Base-by-base conservation (phyloP, 192 early-diverging fungal species). In the Coemansia sp. region DNA sequence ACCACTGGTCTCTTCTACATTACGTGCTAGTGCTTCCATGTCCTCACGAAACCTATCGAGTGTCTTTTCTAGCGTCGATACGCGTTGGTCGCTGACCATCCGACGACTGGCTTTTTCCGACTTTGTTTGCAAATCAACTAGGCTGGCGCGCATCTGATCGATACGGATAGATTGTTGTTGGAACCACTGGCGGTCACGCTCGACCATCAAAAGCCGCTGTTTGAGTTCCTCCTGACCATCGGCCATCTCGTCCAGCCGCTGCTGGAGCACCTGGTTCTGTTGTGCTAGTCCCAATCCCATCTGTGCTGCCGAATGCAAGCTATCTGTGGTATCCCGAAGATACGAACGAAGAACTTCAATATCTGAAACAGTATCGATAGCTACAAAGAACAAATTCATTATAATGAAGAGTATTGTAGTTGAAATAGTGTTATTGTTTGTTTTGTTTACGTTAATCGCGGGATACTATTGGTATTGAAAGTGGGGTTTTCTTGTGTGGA, bases 161-260 rank as follows among this genome's bases (percentile, higher is more conserved):
- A 82, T 62, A 3, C 74, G 67, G 17, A 82, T 40, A 5, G 75
- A 82, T 61, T 82, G 74, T 50, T 82, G 71, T 42, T 82, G 80
- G 66, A 76, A 71, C 71, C 80, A 73, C 55, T 74, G 59, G 5
- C 72, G 67, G 62, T 82, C 80, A 16, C 72, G 67, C 65, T 82
- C 80, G 7, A 76, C 42, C 14, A 76, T 32, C 16, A 34, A 36
- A 38, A 82, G 55, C 0, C 75, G 72, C 54, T 71, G 70, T 1
- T 42, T 62, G 51, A 82, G 58, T 29, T 73, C 75, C 20, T 69
- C 64, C 11, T 82, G 68, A 6, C 42, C 52, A 7, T 48, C 52
- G 33, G 65, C 64, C 14, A 76, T 17, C 1, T 42, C 22, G 11
- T 56, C 48, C n/a, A 82, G 67, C 5, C 67, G 71, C 34, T 54